Percentiles rank a stretch among this genome's conserved stretches.
These are phyloP conservation scores for Trichoderma hamatum DNA, from an alignment of 2,329 filamentous ascomycete genomes.

Conservation along the genomic window DNA sequence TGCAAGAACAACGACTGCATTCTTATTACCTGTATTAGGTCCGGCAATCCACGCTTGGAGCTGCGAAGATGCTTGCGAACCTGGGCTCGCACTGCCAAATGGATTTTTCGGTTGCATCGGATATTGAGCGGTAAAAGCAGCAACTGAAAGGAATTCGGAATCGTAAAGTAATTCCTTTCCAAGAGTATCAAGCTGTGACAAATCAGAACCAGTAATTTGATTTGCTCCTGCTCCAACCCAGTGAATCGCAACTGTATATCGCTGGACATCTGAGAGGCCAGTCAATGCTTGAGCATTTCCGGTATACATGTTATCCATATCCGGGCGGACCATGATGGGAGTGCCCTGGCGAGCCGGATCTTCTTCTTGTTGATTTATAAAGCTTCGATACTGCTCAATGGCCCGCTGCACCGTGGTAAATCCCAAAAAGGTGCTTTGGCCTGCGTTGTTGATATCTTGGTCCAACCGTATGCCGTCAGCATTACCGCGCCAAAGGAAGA, in stretches of 20 bases:
- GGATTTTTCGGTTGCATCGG: constrained; percentile 20
- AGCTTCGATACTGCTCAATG: constrained; percentile 20
- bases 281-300: constrained; percentile 9
- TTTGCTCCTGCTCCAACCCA: constrained; percentile 18
- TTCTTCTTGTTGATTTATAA: constrained; percentile 19
- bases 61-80: constrained; percentile 12
- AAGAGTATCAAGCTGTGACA: constrained; percentile 12
- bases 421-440: not conserved
- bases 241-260: constrained; percentile 20
- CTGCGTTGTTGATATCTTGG: constrained; percentile 13
- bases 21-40: not conserved
- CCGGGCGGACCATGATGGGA: constrained; percentile 15
- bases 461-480: constrained; percentile 13
- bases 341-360: constrained; percentile 12
- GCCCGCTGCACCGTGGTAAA: constrained; percentile 12
- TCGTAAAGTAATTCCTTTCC: constrained; percentile 9
- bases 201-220: constrained; percentile 7
- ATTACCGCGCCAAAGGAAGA: constrained; percentile 18
- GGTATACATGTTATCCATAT: constrained; percentile 20
- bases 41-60: constrained; percentile 19
- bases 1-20: constrained; percentile 14
- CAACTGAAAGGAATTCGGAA: not conserved
- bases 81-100: constrained; percentile 3
- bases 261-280: constrained; percentile 9
- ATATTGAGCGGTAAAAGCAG: constrained; percentile 8